These are phyloP conservation scores for Discostella stelligeroides DNA, from an alignment of 108 stramenopile genomes.

Conservation along the genomic window DNA sequence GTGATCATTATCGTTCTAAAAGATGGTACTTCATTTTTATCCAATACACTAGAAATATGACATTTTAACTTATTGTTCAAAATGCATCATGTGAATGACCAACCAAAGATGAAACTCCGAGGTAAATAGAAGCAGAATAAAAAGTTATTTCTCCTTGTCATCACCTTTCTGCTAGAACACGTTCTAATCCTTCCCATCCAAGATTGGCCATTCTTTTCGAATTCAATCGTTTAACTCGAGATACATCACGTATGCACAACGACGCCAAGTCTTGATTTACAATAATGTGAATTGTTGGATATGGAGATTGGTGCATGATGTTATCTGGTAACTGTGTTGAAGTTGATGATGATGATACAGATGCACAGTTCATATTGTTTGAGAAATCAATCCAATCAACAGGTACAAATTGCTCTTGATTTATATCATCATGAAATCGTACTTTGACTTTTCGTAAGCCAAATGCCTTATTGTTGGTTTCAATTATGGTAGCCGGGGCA, in stretches of 20 bases:
- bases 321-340: constrained; percentile 57
- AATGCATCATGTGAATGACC: too few relatives aligned
- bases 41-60: too few relatives aligned
- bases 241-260: constrained; percentile 44
- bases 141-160: too few relatives aligned
- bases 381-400: constrained; percentile 42
- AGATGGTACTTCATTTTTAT: too few relatives aligned
- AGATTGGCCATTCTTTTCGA: constrained; percentile 37
- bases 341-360: too few relatives aligned
- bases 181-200: constrained; percentile 36
- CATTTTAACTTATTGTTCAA: too few relatives aligned
- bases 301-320: constrained; percentile 57
- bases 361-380: neutral
- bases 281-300: constrained; percentile 59
- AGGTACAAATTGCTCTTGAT: constrained; percentile 54
- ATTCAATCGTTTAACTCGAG: constrained; percentile 58
- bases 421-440: constrained; percentile 23
- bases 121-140: too few relatives aligned
- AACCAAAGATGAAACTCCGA: too few relatives aligned
- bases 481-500: constrained; percentile 39
- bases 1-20: too few relatives aligned
- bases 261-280: constrained; percentile 50
- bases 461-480: constrained; percentile 41
- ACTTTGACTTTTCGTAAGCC: constrained; percentile 52
- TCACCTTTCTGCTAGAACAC: too few relatives aligned